A percentile compares a stretch with the other conserved stretches of the same genome.
phyloP scores from a whole-genome alignment of 148 eudicot genomes.

The Polygonum maritimum region DNA sequence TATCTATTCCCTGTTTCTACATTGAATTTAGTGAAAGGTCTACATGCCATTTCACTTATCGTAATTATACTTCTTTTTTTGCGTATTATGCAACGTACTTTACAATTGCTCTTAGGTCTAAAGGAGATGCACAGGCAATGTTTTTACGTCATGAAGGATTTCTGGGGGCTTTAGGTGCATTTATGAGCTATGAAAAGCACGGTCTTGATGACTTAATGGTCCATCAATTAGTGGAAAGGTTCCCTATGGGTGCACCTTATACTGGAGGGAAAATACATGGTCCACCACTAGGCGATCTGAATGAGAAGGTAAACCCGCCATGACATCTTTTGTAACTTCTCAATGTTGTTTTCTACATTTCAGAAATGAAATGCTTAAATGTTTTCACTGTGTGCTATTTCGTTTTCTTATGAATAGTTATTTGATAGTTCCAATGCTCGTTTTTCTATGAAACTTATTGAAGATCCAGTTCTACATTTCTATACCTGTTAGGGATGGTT shows the following conservation, averaged over 20 bases:
- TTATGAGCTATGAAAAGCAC: conserved; percentile 94
- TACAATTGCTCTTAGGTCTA: conserved; percentile 47
- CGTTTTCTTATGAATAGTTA: background rate
- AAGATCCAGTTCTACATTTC: background rate
- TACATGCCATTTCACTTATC: background rate
- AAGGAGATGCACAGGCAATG: conserved; percentile 94
- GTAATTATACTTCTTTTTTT: background rate
- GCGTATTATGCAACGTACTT: background rate
- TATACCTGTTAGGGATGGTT: background rate
- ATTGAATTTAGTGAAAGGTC: background rate
- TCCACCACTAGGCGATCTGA: conserved; percentile 83
- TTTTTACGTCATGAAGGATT: conserved; percentile 96
- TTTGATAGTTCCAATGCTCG: background rate
- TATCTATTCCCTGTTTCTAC: background rate
- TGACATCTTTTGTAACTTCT: background rate
- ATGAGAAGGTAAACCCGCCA: conserved; percentile 60
- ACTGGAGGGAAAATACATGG: conserved; percentile 90
- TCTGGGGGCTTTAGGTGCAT: conserved; percentile 98
- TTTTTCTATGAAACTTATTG: background rate
- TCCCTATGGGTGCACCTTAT: conserved; percentile 99
- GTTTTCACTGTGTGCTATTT: background rate
- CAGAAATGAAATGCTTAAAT: background rate
- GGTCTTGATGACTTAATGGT: conserved; percentile 95
- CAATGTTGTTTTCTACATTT: background rate
- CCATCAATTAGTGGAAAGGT: conserved; percentile 93